phyloP scores from a whole-genome alignment of 805 yeast genomes.

The Ogataea corticis region DNA sequence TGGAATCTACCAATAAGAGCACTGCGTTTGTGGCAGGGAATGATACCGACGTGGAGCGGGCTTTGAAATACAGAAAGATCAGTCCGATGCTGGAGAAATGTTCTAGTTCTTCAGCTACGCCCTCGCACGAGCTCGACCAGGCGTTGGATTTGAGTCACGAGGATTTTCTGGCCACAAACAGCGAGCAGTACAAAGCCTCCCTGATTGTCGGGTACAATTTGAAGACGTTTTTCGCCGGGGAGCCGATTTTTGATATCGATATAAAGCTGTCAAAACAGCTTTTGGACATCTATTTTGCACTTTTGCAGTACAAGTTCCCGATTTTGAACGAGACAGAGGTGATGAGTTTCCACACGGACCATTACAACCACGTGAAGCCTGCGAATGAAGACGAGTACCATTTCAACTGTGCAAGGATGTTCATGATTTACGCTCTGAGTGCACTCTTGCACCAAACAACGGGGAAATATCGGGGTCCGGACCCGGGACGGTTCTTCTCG shows the following conservation, averaged over 20 bases:
- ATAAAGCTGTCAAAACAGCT: slow-evolving; percentile 49
- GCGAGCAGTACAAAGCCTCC: slow-evolving; percentile 19
- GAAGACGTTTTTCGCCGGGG: slow-evolving; percentile 44
- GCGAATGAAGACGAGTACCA: slow-evolving; percentile 43
- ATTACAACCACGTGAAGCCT: slow-evolving; percentile 34
- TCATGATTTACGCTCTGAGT: slow-evolving; percentile 53
- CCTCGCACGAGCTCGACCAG: slow-evolving; percentile 19
- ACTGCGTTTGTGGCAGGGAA: slow-evolving; percentile 4
- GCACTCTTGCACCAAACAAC: slow-evolving; percentile 55
- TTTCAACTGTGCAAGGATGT: slow-evolving; percentile 55
- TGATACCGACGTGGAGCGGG: slow-evolving; percentile 10
- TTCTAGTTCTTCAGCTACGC: background rate
- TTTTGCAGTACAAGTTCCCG: slow-evolving; percentile 59
- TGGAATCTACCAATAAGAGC: slow-evolving; percentile 32
- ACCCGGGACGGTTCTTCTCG: slow-evolving; percentile 56
- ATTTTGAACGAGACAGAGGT: slow-evolving; percentile 53
- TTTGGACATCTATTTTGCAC: slow-evolving; percentile 54
- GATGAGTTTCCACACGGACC: slow-evolving; percentile 49
- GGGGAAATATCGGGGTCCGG: slow-evolving; percentile 55
- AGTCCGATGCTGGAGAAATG: slow-evolving; percentile 19
- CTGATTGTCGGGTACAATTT: slow-evolving; percentile 47
- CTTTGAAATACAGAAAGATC: slow-evolving; percentile 32
- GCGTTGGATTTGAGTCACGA: slow-evolving; percentile 23
- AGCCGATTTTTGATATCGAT: slow-evolving; percentile 55
- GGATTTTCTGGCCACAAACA: slow-evolving; percentile 20